Conservation (phyloP, 1,284 basidiomycete species). For the Schizophyllum amplum region DNA sequence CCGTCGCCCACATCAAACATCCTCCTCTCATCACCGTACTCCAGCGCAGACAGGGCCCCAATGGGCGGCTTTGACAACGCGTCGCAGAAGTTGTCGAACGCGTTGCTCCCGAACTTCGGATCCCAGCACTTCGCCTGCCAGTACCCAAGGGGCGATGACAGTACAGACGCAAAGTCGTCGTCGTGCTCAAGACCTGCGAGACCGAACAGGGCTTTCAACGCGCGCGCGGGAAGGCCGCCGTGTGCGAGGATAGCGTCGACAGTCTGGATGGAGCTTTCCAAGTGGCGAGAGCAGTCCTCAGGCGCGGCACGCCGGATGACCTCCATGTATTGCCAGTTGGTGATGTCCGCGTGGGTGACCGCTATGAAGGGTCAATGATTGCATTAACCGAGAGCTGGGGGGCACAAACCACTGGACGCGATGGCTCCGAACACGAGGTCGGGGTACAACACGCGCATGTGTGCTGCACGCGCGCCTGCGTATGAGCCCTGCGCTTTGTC, state of each 20-base stretch:
- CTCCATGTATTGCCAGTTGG: conserved; percentile 84
- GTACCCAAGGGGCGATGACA: conserved; percentile 38
- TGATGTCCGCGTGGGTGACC: conserved; percentile 66
- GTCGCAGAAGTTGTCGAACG: conserved; percentile 69
- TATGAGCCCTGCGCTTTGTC: conserved; percentile 62
- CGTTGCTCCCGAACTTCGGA: conserved; percentile 50
- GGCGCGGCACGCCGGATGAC: conserved; percentile 75
- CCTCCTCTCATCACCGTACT: conserved; percentile 35
- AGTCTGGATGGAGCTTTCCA: conserved; percentile 55
- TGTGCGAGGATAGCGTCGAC: conserved; percentile 56
- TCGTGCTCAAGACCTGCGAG: conserved; percentile 59
- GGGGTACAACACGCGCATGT: conserved; percentile 85
- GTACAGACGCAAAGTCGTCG: conserved; percentile 70
- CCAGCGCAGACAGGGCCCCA: conserved; percentile 22
- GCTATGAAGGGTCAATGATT: conserved; percentile 24
- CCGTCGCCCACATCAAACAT: conserved; percentile 35
- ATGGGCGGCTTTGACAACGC: conserved; percentile 43
- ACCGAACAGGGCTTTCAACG: conserved; percentile 70
- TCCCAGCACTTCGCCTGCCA: conserved; percentile 67
- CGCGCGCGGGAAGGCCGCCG: conserved; percentile 29
- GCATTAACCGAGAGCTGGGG: not conserved
- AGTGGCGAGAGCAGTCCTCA: conserved; percentile 58
- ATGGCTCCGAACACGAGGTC: conserved; percentile 88
- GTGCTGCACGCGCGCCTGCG: conserved; percentile 89
- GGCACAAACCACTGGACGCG: conserved; percentile 65